These are phyloP conservation scores for Taphrina pruni DNA, from an alignment of 1,139 yeast genomes.

Conservation along the genomic window DNA sequence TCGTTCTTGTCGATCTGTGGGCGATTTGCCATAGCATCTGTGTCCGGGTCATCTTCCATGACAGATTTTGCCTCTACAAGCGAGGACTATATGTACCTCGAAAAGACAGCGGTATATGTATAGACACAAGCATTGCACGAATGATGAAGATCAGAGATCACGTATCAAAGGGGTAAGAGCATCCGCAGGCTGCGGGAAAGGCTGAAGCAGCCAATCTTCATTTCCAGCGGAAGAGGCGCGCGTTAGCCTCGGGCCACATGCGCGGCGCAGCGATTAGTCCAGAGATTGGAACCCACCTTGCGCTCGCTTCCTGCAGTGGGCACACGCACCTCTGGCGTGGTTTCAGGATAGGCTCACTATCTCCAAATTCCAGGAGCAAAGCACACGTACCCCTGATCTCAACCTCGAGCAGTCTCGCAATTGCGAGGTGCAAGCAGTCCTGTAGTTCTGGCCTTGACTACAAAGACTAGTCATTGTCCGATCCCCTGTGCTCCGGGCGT, in stretches of 20 bases:
- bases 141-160: background rate
- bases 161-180: background rate
- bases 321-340: too few relatives aligned
- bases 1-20: slow-evolving; percentile 7
- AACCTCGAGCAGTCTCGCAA: too few relatives aligned
- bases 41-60: slow-evolving; percentile 35
- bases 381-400: slow-evolving; percentile 7
- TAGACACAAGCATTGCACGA: background rate
- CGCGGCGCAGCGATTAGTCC: background rate
- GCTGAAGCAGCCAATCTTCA: slow-evolving; percentile 8
- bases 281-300: background rate
- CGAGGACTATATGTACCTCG: too few relatives aligned
- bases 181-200: background rate
- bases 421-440: too few relatives aligned
- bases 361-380: background rate
- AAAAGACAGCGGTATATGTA: background rate
- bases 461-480: background rate
- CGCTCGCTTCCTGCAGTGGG: background rate
- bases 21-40: slow-evolving; percentile 14
- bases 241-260: slow-evolving; percentile 8
- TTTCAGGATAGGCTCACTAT: too few relatives aligned
- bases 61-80: background rate
- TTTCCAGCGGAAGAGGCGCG: slow-evolving; percentile 1
- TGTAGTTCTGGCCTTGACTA: too few relatives aligned
- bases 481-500: background rate